phyloP scores from a whole-genome alignment of 306 rosid genomes.

The Alnus glutinosa region DNA sequence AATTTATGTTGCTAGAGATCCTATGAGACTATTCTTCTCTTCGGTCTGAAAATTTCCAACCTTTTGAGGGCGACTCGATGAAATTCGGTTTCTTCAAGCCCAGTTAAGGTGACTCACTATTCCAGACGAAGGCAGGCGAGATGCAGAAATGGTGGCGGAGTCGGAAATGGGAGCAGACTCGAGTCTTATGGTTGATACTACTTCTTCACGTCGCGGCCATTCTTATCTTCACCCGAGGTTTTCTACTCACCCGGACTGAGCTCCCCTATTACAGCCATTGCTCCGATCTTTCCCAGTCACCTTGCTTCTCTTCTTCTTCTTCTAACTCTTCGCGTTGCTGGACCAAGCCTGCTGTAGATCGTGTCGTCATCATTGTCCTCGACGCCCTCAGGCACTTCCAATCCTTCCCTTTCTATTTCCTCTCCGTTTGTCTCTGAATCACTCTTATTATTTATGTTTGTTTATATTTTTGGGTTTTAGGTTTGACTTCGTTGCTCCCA shows the following conservation, averaged over 20 bases:
- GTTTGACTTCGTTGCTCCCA: conserved; percentile 94
- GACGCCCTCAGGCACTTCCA: conserved; percentile 71
- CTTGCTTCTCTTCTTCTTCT: conserved; percentile 46
- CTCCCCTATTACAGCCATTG: conserved; percentile 76
- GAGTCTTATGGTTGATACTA: conserved; percentile 68
- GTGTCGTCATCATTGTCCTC: conserved; percentile 66
- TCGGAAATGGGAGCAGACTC: conserved; percentile 45
- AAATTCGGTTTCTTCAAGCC: not conserved
- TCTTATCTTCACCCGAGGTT: conserved; percentile 75
- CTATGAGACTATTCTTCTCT: too few relatives aligned
- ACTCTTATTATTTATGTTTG: not conserved
- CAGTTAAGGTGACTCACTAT: not conserved
- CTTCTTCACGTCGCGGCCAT: conserved; percentile 60
- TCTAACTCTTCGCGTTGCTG: conserved; percentile 49
- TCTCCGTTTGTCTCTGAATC: not conserved
- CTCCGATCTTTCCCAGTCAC: conserved; percentile 64
- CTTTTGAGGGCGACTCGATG: not conserved
- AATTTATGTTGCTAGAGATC: too few relatives aligned
- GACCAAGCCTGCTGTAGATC: conserved; percentile 67
- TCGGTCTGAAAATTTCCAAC: not conserved
- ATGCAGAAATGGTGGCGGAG: conserved; percentile 32
- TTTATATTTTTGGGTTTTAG: conserved; percentile 32
- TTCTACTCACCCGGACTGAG: conserved; percentile 88
- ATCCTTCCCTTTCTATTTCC: not conserved
- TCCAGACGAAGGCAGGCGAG: not conserved